Base-by-base conservation (phyloP, 495 filamentous ascomycete genomes). In the Glutinoglossum americanum region DNA sequence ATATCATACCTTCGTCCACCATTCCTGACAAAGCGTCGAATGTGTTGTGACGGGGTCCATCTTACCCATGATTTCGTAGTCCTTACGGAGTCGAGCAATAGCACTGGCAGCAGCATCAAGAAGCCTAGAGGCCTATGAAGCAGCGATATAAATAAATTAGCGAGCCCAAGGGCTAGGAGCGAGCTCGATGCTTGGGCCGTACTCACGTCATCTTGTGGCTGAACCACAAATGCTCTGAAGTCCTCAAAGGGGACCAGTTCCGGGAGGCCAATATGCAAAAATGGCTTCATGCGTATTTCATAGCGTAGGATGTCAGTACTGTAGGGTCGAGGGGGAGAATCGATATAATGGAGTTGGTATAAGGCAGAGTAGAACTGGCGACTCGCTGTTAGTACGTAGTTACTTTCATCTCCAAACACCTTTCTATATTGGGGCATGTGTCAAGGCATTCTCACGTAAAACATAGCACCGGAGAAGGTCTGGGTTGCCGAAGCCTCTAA, bases 261-360 rank as follows among this genome's bases (percentile, higher is more conserved):
- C 0, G 88, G 87, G 9, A 87, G 68, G 23, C 74, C 73, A 44
- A 96, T 78, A 5, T 70, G 64, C 7, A 81, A 70, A 60, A 94
- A 96, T 0, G 88, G 87, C 63, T 87, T 90, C 88, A 95, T 92
- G 37, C 92, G 83, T 2, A 94, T 69, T 60, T 92, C 81, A 67
- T 94, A 94, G 6, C 89, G 80, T 27, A 90, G 69, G 33, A 66
- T 66, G 59, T 87, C 78, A 28, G 72, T 77, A 51, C 80, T 78
- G 67, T 92, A 94, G 0, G 86, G 84, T 1, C 80, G 72, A 0
- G 75, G 67, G 5, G 81, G 78, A 1, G 73, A 61, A 0, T 70
- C 71, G 25, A 96, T 66, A 27, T 87, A 68, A 0, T 65, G 58
- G 9, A 86, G 72, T 10, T 84, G 80, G 17, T 64, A 61, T 9